Evolutionary conservation across 2,329 filamentous ascomycete genomes (phyloP), one percentile per base, ranked within the genome.

Genomic region (Phialocephala subalpina): DNA sequence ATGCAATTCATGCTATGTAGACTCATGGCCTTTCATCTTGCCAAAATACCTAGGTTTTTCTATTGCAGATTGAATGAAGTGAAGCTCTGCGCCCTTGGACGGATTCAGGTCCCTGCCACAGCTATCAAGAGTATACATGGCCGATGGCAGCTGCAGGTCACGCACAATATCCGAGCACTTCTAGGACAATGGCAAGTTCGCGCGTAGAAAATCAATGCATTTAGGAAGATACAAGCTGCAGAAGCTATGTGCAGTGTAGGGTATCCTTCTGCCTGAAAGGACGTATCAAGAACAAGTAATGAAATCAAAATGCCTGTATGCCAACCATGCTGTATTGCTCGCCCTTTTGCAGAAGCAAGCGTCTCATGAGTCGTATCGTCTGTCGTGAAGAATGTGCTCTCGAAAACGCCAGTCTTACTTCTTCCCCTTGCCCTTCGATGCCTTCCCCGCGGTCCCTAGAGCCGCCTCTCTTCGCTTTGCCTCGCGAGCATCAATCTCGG

Each of bases 401-500:
- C 14, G 11, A 52, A 14, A 52, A 52, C 22, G 7, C 9, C 29
- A 57, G 29, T 33, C 42, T 64, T 66, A 68, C 36, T 67, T 68
- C 64, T 68, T 70, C 18, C 68, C 66, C 61, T 72, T 74, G 38
- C 67, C 64, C 66, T 73, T 73, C 3, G 58, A 45, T 53, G 49
- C 49, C 36, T 74, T 75, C 25, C 69, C 72, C 16, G 72, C 63
- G 22, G 72, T 67, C 1, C 75, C 75, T 67, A 77, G 63, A 53
- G 76, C 76, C 57, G 73, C 76, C 27, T 76, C 75, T 72, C 74
- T 74, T 63, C 67, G 80, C 77, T 82, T 83, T 71, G 80, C 80
- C 64, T 81, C 79, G 61, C 78, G 76, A 62, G 78, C 78, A 25
- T 80, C 78, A 66, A 83, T 81, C 70, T 84, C 83, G 69, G 81